phyloP scores from a whole-genome alignment of 495 filamentous ascomycete species.

The Daldinia decipiens region DNA sequence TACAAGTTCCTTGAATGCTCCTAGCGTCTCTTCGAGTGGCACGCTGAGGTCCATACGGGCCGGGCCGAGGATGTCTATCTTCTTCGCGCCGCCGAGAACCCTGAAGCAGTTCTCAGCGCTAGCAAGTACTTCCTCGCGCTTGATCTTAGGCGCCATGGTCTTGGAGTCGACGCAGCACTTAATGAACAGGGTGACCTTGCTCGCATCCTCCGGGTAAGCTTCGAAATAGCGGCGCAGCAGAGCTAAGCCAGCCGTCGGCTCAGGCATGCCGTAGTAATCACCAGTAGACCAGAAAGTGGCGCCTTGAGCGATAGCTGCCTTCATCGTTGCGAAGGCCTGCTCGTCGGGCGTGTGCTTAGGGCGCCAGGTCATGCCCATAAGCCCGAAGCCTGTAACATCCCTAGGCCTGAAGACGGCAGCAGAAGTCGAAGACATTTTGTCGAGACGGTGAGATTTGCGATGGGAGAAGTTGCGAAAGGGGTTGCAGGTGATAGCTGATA shows the following conservation, averaged over 20 bases:
- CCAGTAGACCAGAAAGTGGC: slow-evolving; percentile 76
- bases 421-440: slow-evolving; percentile 2
- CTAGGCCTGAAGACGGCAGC: slow-evolving; percentile 1
- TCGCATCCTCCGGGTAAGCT: slow-evolving; percentile 67
- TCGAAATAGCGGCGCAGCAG: slow-evolving; percentile 69
- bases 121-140: slow-evolving; percentile 53
- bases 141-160: background rate
- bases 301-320: slow-evolving; percentile 66
- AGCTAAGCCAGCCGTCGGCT: slow-evolving; percentile 51
- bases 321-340: slow-evolving; percentile 70
- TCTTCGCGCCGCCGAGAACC: slow-evolving; percentile 69
- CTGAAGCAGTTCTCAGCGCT: slow-evolving; percentile 65
- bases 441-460: background rate
- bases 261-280: slow-evolving; percentile 61
- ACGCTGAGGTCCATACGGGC: slow-evolving; percentile 70
- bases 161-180: slow-evolving; percentile 59
- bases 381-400: slow-evolving; percentile 5
- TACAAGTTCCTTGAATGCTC: slow-evolving; percentile 53
- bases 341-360: slow-evolving; percentile 52
- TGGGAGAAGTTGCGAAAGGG: background rate
- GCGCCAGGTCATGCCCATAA: slow-evolving; percentile 29
- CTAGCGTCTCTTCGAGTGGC: slow-evolving; percentile 52
- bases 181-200: slow-evolving; percentile 68
- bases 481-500: background rate
- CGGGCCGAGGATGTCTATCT: slow-evolving; percentile 76